Base-by-base conservation (phyloP, 2,329 filamentous ascomycete species). In the Alternaria tenuissima region DNA sequence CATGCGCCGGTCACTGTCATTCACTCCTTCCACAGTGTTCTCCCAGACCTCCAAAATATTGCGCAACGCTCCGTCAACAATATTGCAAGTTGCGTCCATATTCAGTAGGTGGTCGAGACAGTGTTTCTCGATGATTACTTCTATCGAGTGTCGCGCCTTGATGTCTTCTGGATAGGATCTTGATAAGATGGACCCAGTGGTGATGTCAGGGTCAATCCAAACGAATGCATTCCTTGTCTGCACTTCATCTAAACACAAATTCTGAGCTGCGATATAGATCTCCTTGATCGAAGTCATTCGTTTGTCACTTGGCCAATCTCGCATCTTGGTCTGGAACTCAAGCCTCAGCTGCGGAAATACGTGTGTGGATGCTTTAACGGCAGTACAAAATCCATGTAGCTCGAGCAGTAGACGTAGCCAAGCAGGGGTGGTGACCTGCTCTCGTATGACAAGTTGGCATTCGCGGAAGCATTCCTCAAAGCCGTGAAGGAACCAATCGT, bases 401-500 rank as follows among this genome's bases (percentile, higher is more conserved):
- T 75, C 70, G 2, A 68, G 18, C 3, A 62, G 59, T 12, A 72
- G 52, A 26, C 67, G 53, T 36, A 44, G 62, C 71, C 71, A 74
- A 24, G 63, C 38, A 34, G 64, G 22, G 2, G 44, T 51, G 1
- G 63, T 52, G 1, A 76, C 68, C n/a, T 71, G 68, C 9, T 52
- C 54, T 8, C 48, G 43, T 18, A 75, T 39, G 4, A 65, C 66
- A 24, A 41, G 30, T 49, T 71, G 67, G 24, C 71, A 70, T 11
- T 76, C 67, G 12, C 58, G 12, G 1, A 75, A 51, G 52, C 72
- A 76, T 11, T 51, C 65, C 34, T 69, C 64, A 7, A 76, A 64
- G 1, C 72, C 70, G 6, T 55, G n/a, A 2, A 71, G 42, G 3
- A 74, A 52, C 56, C 63, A 69, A 4, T 68, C 62, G 20, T 59